Conservation (phyloP, 371 early-diverging fungal genomes). For the Lichtheimia ramosa region DNA sequence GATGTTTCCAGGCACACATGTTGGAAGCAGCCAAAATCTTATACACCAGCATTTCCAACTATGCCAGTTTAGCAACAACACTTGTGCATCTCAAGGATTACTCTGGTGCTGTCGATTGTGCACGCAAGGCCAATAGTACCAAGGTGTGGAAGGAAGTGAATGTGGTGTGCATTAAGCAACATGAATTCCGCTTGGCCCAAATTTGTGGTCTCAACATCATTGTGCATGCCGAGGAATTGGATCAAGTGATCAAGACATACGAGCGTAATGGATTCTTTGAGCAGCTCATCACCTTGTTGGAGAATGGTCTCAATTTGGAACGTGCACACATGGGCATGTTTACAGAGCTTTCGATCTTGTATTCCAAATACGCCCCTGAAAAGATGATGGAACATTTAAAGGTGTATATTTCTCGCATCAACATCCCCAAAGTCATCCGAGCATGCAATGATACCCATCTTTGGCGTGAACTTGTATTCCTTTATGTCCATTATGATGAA, state of each 20-base stretch:
- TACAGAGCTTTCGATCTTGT: conserved; percentile 94
- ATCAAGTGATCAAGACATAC: conserved; percentile 82
- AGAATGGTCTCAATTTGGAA: conserved; percentile 92
- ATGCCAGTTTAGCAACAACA: conserved; percentile 94
- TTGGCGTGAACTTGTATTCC: conserved; percentile 95
- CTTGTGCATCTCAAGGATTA: conserved; percentile 93
- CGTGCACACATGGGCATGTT: conserved; percentile 99
- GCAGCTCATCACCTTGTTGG: conserved; percentile 86
- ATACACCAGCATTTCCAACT: conserved; percentile 93
- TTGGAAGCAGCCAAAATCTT: conserved; percentile 93
- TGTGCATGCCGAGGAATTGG: conserved; percentile 96
- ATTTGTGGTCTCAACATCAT: conserved; percentile 96
- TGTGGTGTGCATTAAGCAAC: conserved; percentile 89
- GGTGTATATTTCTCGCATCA: conserved; percentile 93
- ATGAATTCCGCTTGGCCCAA: conserved; percentile 95
- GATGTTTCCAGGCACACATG: conserved; percentile 90
- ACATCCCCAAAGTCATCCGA: conserved; percentile 97
- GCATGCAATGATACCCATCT: conserved; percentile 91
- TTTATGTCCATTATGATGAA: conserved; percentile 98
- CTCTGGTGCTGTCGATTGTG: conserved; percentile 96
- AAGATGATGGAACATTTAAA: conserved; percentile 95
- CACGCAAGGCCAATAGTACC: conserved; percentile 96
- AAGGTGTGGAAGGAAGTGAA: conserved; percentile 98
- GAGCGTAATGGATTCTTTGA: conserved; percentile 88
- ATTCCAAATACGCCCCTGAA: conserved; percentile 93